A percentile compares a stretch with the other conserved stretches of the same genome.
phyloP scores from a whole-genome alignment of 75 land plant species.

The Picea sitchensis region DNA sequence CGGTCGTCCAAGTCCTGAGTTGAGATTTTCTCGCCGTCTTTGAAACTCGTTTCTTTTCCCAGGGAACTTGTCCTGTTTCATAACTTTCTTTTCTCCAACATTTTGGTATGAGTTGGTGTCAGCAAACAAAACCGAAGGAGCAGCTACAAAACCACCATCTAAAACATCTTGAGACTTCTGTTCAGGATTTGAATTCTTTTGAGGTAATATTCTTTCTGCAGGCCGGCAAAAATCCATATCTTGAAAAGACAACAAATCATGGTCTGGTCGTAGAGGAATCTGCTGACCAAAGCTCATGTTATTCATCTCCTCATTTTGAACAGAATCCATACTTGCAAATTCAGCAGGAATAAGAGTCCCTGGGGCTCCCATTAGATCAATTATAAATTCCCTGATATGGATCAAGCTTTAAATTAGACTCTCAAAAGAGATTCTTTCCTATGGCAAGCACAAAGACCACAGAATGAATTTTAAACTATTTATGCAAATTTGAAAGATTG shows the following conservation, averaged over 20 bases:
- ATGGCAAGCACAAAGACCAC: background rate
- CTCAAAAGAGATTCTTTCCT: background rate
- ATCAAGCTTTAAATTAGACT: constrained; percentile 7
- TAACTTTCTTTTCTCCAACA: constrained; percentile 27
- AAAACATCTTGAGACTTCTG: constrained; percentile 39
- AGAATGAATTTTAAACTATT: background rate
- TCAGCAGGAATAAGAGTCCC: constrained; percentile 80
- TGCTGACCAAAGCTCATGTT: constrained; percentile 9
- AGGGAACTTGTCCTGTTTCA: constrained; percentile 14
- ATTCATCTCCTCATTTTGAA: constrained; percentile 16
- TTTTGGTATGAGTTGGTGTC: constrained; percentile 65
- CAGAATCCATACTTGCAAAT: constrained; percentile 36
- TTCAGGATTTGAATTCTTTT: constrained; percentile 43
- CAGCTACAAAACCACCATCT: constrained; percentile 21
- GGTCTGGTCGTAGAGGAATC: constrained; percentile 5
- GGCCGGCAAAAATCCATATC: constrained; percentile 16
- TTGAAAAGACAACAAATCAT: constrained; percentile 24
- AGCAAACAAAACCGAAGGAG: constrained; percentile 49
- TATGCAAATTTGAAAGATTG: background rate
- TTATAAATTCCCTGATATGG: constrained; percentile 67
- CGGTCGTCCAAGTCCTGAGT: constrained; percentile 44
- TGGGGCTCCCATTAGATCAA: constrained; percentile 89
- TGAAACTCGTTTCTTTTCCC: constrained; percentile 31
- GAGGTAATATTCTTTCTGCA: constrained; percentile 24
- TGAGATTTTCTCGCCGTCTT: constrained; percentile 33